Base-by-base conservation (phyloP, 495 filamentous ascomycete species). In the Astrocystis sublimbata region DNA sequence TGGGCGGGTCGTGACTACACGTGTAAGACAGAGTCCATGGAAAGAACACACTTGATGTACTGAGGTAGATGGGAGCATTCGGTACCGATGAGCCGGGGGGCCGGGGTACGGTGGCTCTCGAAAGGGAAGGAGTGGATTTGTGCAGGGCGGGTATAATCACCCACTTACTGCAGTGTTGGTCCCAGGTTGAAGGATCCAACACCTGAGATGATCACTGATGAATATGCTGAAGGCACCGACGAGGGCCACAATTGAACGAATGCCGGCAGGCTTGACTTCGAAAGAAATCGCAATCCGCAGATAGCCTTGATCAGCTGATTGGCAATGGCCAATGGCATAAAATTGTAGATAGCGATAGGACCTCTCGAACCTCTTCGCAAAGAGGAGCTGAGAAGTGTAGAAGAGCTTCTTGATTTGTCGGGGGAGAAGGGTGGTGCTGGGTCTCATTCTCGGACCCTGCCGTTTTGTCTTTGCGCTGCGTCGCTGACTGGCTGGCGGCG, bases 241-340 rank as follows among this genome's bases (percentile, higher is more conserved):
- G n/a, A n/a, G n/a, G 30, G 65, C 66, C 67, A 69, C 68, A 73
- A 78, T 78, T 78, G 76, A 76, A 56, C 70, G 13, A 70, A 60
- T 66, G 58, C 60, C 45, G 55, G 57, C 68, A 67, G 63, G 62
- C 71, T 69, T 61, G 62, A 67, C n/a, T n/a, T n/a, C n/a, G n/a
- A 68, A 69, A 67, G 77, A 77, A 76, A 69, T 28, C 30, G 73
- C 70, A 60, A 63, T 79, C 79, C 78, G 79, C 79, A 82, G 79
- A 66, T 60, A 62, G 66, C 41, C 62, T 69, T 63, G 75, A 78
- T 82, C 79, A 82, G 78, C 78, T 80, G 79, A 81, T 74, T 61
- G 65, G 58, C 50, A 64, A 58, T 55, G 28, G 68, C 79, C 79
- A 81, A 82, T 82, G 68, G 61, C 64, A 54, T 49, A 60, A 65